These are phyloP conservation scores for Rhododendron williamsianum DNA, from an alignment of 148 eudicot genomes.

Conservation along the genomic window DNA sequence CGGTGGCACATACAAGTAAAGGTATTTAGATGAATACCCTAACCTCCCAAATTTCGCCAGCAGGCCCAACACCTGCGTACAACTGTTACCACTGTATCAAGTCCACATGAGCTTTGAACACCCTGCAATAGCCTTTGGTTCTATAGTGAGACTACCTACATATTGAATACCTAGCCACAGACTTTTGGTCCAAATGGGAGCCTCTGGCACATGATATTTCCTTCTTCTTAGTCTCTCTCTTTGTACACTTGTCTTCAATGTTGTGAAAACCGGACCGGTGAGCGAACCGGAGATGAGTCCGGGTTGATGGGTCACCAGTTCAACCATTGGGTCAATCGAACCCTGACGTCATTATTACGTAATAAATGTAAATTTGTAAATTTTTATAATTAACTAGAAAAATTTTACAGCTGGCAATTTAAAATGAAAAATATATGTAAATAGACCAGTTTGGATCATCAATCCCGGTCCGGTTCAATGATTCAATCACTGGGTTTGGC, in stretches of 20 bases:
- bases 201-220: background rate
- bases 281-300: background rate
- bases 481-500: background rate
- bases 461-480: background rate
- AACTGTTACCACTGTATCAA: background rate
- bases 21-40: too few relatives aligned
- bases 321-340: background rate
- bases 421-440: background rate
- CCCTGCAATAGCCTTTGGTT: background rate
- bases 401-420: background rate
- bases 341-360: background rate
- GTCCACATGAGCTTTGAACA: background rate
- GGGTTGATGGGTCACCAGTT: background rate
- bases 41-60: too few relatives aligned
- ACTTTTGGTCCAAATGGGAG: background rate
- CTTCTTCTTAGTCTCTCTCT: background rate
- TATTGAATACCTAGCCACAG: background rate
- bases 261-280: background rate
- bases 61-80: too few relatives aligned
- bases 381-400: background rate
- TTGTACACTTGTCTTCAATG: background rate
- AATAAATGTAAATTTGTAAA: background rate
- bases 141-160: background rate
- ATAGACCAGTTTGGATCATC: background rate
- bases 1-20: too few relatives aligned